These are phyloP conservation scores for Hortiboletus flavorubellus DNA, from an alignment of 768 basidiomycete genomes.

Conservation along the genomic window DNA sequence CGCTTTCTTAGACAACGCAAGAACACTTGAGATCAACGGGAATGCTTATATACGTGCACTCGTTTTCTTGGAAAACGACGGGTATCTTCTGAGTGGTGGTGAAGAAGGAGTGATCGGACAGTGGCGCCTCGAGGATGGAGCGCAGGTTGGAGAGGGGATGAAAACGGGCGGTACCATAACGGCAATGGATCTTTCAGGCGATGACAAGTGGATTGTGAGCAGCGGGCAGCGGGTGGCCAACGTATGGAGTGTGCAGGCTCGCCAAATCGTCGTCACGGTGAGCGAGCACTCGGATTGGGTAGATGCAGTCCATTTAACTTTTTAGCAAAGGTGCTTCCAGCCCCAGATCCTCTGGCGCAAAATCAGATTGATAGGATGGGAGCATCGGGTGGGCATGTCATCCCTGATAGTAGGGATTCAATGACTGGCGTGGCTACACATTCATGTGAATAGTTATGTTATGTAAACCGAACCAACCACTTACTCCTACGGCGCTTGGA, in stretches of 20 bases:
- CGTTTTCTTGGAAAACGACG: background rate
- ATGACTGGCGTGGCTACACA: no score
- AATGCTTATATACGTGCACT: background rate
- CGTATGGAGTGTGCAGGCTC: background rate
- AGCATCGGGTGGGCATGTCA: no score
- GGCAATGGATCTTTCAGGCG: background rate
- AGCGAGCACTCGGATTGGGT: background rate
- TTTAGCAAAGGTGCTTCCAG: no score
- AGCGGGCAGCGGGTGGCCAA: background rate
- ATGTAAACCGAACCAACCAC: no score
- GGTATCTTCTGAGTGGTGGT: background rate
- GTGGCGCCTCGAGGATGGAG: background rate
- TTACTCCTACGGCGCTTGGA: no score
- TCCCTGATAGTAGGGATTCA: no score
- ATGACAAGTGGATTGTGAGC: constrained; percentile 2
- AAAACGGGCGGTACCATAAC: background rate
- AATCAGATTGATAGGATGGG: no score
- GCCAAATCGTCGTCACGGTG: background rate
- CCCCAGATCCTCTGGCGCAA: no score
- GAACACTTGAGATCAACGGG: background rate
- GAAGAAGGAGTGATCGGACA: background rate
- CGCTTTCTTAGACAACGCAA: background rate
- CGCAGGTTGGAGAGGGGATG: background rate
- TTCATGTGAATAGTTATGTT: no score
- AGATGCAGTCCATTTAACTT: background rate